Evolutionary conservation across 1,284 basidiomycete species (phyloP), one percentile per base, ranked within the genome.

Genomic region (Heterobasidion parviporum): DNA sequence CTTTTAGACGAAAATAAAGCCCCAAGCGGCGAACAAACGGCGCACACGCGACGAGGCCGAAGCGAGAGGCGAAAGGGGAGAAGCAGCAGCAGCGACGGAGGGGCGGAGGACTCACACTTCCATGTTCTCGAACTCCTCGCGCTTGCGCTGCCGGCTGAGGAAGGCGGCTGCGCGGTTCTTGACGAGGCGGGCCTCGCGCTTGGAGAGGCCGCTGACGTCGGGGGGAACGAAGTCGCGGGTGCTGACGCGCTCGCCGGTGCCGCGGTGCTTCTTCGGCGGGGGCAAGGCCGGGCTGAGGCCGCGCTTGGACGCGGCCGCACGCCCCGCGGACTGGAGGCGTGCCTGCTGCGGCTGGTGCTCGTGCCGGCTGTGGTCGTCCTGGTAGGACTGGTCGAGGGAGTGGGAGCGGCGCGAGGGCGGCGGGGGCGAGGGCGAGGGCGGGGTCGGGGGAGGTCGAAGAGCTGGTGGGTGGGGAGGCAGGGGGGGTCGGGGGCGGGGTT

Each of bases 141-240:
- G 84, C 72, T 94, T 94, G 64, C 92, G 80, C 71, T 94, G 92
- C 66, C 92, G 79, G 69, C 85, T 89, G 64, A 94, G 83, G 75
- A 94, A 94, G 55, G 92, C 92, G 8, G 92, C 92, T 12, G 92
- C 92, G 55, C 92, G 82, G 74, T 94, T 94, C 78, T 94, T 94
- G 58, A 94, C 89, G 14, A 94, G 80, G 55, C 92, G 83, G 53
- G 92, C 92, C 72, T 94, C 92, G 57, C 91, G 86, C 72, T 94
- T 94, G 75, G 80, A 86, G 57, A 94, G 80, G 52, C 92, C 92
- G 52, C 85, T 82, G 57, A 93, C 91, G 69, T 94, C 92, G 45
- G 92, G 92, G 20, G 89, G 89, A 8, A 94, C 70, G 66, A 94
- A 94, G 68, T 92, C 89, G 70, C 87, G 90, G 65, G 81, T 86